Base-by-base conservation (phyloP, 1,284 basidiomycete genomes). In the Ustilago cynodontis region DNA sequence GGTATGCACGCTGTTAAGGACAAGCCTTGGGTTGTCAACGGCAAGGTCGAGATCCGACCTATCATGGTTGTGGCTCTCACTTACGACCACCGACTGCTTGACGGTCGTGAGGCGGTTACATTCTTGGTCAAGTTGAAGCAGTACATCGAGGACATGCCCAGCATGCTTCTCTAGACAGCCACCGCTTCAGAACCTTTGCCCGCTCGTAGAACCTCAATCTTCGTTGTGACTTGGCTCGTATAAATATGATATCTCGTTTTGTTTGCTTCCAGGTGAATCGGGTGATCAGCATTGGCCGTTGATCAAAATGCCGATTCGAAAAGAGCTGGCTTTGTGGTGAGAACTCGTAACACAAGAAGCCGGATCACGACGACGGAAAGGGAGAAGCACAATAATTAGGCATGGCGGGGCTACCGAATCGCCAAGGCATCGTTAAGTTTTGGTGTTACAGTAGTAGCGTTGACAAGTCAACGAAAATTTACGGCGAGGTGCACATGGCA, bases 1-100 rank as follows among this genome's bases (percentile, higher is more conserved):
- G 92, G 93, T 72, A 98, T 98, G 94, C 96, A 99, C 88, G 86
- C 94, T 26, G 95, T 98, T 89, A 97, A 96, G 88, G 94, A 98
- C 79, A 92, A 91, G 82, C 90, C 97, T 1, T 94, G 95, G 53
- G 96, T 97, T 39, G 93, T 97, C 57, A 65, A 82, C 62, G 82
- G 80, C 71, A 82, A 85, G 78, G 79, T 83, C 79, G 95, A 96
- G 83, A 92, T 98, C 86, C 91, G 95, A 76, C 94, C 94, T 31
- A 94, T 98, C 88, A 98, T 98, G 95, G 91, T 97, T 65, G 85
- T 87, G 11, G 87, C 87, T 13, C 90, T 96, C 69, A 97, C 95
- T 3, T 98, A 98, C 87, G 95, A 99, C 88, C 96, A 99, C 88
- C 90, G 96, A 78, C 88, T 99, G 83, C 90, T 99, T 78, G 96